Base-by-base conservation (phyloP, 495 filamentous ascomycete genomes). In the Talaromyces borbonicus region DNA sequence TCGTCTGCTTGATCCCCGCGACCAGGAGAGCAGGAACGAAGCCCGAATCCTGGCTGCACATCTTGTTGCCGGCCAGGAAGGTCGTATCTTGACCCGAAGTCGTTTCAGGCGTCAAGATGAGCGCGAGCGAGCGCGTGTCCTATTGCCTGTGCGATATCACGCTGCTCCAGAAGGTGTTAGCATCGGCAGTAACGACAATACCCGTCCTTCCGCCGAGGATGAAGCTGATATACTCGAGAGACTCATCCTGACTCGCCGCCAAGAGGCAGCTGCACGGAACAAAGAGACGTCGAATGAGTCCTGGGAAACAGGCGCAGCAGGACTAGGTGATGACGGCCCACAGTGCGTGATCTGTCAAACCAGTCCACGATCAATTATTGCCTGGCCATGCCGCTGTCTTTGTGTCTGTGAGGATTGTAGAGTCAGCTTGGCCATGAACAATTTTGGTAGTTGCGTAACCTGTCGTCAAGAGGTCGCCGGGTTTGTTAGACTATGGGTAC, bases 301-400 rank as follows among this genome's bases (percentile, higher is more conserved):
- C 0, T 90, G 84, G 77, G 71, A 77, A 22, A 72, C 71, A 2
- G 84, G 85, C 3, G 84, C 77, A 0, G 79, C 77, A 8, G 82
- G 83, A 1, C 74, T 90, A 51, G 86, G 82, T 2, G 68, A 73
- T 1, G 77, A 78, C 37, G 87, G 90, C 0, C 90, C 89, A 3
- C 82, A 85, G 43, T 98, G 92, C 57, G 92, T 96, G 1, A 85
- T 98, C 4, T 98, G 92, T 56, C 92, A 97, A 57, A 78, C 78
- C 20, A 76, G 71, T n/a, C 84, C 89, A 14, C 75, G 92, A 18
- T 95, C 84, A 4, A 84, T 97, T 41, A 83, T 98, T 45, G 84
- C 94, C 3, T 97, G 93, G 93, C 92, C 92, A 2, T 98, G 92
- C 56, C 80, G 93, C 15, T 98, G 92, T 59, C 72, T 98, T 35